phyloP scores from a whole-genome alignment of 805 yeast genomes.

The Cyberlindnera misumaiensis region DNA sequence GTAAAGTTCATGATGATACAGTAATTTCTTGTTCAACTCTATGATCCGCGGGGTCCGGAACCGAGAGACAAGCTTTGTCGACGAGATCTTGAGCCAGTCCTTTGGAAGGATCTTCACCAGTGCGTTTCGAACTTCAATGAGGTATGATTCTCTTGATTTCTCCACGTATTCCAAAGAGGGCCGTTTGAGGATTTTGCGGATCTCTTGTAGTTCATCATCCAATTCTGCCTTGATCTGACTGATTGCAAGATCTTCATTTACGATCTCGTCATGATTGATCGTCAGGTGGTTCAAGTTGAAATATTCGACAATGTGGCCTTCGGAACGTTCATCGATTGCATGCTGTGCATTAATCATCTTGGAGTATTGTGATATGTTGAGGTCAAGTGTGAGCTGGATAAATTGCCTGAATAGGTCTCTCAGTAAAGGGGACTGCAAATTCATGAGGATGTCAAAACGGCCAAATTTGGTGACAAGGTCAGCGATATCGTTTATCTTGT shows the following conservation, averaged over 20 bases:
- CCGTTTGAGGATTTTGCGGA: constrained; percentile 42
- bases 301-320: constrained; percentile 38
- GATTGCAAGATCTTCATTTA: constrained; percentile 34
- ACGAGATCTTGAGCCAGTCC: constrained; percentile 72
- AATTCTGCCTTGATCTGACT: constrained; percentile 41
- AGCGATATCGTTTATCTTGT: constrained; percentile 29
- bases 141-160: constrained; percentile 58
- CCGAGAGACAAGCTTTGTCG: constrained; percentile 61
- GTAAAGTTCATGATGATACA: constrained; percentile 51
- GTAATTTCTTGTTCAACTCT: constrained; percentile 44
- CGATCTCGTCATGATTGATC: constrained; percentile 34
- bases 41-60: constrained; percentile 59
- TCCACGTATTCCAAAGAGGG: constrained; percentile 51
- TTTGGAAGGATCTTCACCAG: constrained; percentile 49
- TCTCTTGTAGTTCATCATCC: constrained; percentile 41
- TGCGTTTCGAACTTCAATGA: constrained; percentile 67
- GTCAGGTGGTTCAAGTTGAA: constrained; percentile 31
- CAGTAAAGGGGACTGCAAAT: constrained; percentile 28
- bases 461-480: constrained; percentile 24
- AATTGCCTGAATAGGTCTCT: constrained; percentile 32
- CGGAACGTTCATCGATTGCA: constrained; percentile 47
- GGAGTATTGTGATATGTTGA: constrained; percentile 31
- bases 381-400: constrained; percentile 24
- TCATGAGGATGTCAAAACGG: constrained; percentile 19
- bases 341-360: constrained; percentile 41